Conservation (phyloP, 176 grass and related monocot species). For the Neostapfia colusana region DNA sequence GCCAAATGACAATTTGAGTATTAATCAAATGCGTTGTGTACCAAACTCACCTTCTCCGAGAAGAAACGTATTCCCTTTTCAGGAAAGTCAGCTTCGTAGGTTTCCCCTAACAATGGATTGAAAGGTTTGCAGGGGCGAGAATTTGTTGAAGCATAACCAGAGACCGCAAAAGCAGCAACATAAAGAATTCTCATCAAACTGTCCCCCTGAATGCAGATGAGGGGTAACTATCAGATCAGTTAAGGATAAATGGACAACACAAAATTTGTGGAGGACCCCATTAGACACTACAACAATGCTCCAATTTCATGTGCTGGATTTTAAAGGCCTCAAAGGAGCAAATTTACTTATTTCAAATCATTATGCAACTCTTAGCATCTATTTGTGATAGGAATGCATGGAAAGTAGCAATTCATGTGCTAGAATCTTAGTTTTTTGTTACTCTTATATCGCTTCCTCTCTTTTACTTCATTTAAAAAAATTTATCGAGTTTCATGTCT, state of each 20-base stretch:
- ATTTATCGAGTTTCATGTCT: too few species aligned
- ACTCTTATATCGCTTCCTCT: too few species aligned
- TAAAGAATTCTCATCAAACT: conserved; percentile 81
- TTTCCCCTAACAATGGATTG: conserved; percentile 92
- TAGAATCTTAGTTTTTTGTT: too few species aligned
- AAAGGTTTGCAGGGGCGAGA: conserved; percentile 83
- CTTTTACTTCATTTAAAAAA: too few species aligned
- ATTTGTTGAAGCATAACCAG: conserved; percentile 82
- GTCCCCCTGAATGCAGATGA: conserved; percentile 58
- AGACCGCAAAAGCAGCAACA: conserved; percentile 89
- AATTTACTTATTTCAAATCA: background rate
- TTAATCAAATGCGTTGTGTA: conserved; percentile 1
- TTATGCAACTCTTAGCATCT: background rate
- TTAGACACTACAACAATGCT: background rate
- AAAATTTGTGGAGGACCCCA: background rate
- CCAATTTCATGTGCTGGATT: too few species aligned
- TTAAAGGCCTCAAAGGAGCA: conserved; percentile 3
- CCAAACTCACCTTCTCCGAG: conserved; percentile 69
- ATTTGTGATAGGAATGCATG: too few species aligned
- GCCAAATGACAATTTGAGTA: too few species aligned
- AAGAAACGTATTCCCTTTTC: conserved; percentile 90
- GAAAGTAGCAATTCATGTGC: too few species aligned
- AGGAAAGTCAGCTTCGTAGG: conserved; percentile 89
- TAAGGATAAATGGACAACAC: conserved; percentile 31
- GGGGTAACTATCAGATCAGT: conserved; percentile 26